phyloP scores from a whole-genome alignment of 2,329 filamentous ascomycete genomes.

The Exophiala mesophila region DNA sequence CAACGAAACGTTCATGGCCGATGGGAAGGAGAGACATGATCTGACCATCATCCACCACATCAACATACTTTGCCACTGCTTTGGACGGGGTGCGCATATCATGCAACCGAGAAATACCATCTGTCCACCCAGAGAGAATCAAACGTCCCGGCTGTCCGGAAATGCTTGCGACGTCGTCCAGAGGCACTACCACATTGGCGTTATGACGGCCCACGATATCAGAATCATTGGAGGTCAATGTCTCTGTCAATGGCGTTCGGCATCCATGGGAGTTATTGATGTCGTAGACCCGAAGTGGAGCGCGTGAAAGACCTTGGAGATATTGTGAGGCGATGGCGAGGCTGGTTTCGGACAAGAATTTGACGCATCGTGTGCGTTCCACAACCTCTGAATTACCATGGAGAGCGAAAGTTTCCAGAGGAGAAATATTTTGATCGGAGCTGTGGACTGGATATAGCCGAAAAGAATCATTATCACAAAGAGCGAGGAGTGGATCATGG shows the following conservation, averaged over 20 bases:
- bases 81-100: conserved; percentile 52
- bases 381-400: conserved; percentile 24
- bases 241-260: conserved; percentile 26
- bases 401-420: conserved; percentile 34
- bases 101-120: conserved; percentile 55
- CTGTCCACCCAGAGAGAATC: conserved; percentile 58
- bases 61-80: conserved; percentile 48
- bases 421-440: conserved; percentile 31
- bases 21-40: conserved; percentile 56
- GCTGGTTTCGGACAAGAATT: conserved; percentile 46
- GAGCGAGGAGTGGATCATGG: conserved; percentile 44
- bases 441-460: conserved; percentile 43
- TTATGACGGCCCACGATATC: conserved; percentile 23
- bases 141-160: conserved; percentile 41
- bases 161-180: conserved; percentile 27
- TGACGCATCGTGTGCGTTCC: conserved; percentile 45
- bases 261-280: conserved; percentile 44
- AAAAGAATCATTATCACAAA: conserved; percentile 46
- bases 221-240: conserved; percentile 1
- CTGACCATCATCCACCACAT: conserved; percentile 54
- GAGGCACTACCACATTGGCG: conserved; percentile 36
- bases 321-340: conserved; percentile 49
- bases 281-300: conserved; percentile 47
- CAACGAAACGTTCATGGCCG: conserved; percentile 53
- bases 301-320: conserved; percentile 30